A percentile compares a stretch with the other conserved stretches of the same genome.
Evolutionary conservation across 225 moss, liverwort and hornwort species (phyloP).

Genomic region (Marchantia paleacea): DNA sequence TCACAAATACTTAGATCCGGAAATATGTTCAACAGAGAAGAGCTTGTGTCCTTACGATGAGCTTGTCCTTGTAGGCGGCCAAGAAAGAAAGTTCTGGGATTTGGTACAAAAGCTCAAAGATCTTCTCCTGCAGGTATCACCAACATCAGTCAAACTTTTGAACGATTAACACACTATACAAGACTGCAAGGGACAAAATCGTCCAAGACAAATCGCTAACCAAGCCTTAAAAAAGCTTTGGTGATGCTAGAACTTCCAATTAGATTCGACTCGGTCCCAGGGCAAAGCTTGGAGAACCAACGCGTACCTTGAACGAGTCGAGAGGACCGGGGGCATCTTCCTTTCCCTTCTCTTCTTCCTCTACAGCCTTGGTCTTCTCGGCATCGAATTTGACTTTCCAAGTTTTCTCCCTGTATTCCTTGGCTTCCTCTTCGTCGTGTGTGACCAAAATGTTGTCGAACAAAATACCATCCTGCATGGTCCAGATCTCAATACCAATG

Average conservation of each 20-base stretch:
- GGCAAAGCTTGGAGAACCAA: too few relatives aligned
- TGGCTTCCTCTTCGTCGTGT: constrained; percentile 58
- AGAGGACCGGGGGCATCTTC: background rate
- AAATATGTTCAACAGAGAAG: background rate
- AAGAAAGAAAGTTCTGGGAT: constrained; percentile 34
- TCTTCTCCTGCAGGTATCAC: constrained; percentile 20
- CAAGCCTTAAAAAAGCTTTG: background rate
- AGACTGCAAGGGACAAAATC: background rate
- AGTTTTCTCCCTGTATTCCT: constrained; percentile 43
- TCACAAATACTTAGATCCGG: background rate
- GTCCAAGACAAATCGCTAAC: background rate
- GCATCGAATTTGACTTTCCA: constrained; percentile 56
- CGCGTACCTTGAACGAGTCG: constrained; percentile 20
- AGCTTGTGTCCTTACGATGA: constrained; percentile 19
- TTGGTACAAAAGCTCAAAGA: constrained; percentile 37
- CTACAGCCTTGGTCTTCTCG: constrained; percentile 43
- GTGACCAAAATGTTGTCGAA: constrained; percentile 80
- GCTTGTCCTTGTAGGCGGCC: constrained; percentile 32
- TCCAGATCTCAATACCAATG: constrained; percentile 90
- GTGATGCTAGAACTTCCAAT: background rate
- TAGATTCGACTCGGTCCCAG: too few relatives aligned
- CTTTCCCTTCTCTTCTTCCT: constrained; percentile 25
- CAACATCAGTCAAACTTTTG: background rate
- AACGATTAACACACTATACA: background rate
- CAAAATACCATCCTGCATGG: constrained; percentile 71